Base-by-base conservation (phyloP, 345 rosid species). In the Lagerstroemia speciosa region DNA sequence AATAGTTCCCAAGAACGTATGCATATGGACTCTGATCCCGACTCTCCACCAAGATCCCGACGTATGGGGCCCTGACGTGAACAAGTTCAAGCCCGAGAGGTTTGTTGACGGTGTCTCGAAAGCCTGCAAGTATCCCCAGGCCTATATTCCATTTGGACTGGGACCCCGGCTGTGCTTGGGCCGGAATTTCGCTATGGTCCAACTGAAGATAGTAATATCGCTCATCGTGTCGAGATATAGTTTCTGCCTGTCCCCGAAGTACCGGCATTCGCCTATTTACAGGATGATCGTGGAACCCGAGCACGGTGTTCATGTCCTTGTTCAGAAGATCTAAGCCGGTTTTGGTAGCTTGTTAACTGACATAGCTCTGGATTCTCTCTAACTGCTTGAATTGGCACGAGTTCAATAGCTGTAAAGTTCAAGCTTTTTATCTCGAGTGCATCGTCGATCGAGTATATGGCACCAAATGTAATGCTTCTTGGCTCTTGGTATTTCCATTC, bases 141-240 rank as follows among this genome's bases (percentile, higher is more conserved):
- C 84, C 20, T 87, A 84, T 38, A 70, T 89, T 16, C 89, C 96
- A 0, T 93, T 93, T 32, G 97, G 95, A 12, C 62, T 87, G 5
- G 98, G 98, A 17, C 86, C 91, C 41, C 83, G 96, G 46, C 57
- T 72, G 66, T 91, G 98, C 78, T 74, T 91, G 55, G 98, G 91
- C 2, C 81, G 74, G 72, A 87, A 87, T 75, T 87, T 91, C 6
- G 94, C 89, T 0, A 83, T 89, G 91, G 78, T 83, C 57, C 82
- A 93, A 64, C 70, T 87, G 68, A 90, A 90, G 75, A 74, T 83
- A 45, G 77, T 86, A 62, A 64, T 93, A 33, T 77, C 85, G 1
- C 78, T 87, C 62, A 67, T 93, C n/a, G 83, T 93, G 57, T 90
- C 90, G 65, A 83, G 77, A 75, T 89, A 89, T 43, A 80, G 73